Percentiles rank a stretch among this genome's conserved stretches.
These are phyloP conservation scores for Turritis glabra DNA, from an alignment of 345 rosid genomes.

Conservation along the genomic window DNA sequence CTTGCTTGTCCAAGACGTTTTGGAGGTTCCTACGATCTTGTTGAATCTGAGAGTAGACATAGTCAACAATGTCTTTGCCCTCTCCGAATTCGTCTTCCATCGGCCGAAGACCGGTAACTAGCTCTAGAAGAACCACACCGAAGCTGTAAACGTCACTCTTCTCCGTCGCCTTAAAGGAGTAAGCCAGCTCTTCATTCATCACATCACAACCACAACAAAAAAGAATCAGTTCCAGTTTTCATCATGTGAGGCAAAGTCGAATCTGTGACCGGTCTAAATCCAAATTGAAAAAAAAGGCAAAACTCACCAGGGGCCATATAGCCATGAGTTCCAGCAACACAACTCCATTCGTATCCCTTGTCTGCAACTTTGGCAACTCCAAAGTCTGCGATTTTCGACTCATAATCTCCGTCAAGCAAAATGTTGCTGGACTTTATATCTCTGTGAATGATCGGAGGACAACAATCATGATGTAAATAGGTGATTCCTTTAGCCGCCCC, in stretches of 20 bases:
- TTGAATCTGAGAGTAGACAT: slow-evolving; percentile 63
- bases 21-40: slow-evolving; percentile 47
- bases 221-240: neutral
- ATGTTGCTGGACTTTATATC: slow-evolving; percentile 91
- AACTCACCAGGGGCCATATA: slow-evolving; percentile 92
- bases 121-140: slow-evolving; percentile 82
- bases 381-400: slow-evolving; percentile 85
- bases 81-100: slow-evolving; percentile 77
- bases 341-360: slow-evolving; percentile 51
- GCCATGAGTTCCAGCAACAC: slow-evolving; percentile 84
- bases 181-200: slow-evolving; percentile 69
- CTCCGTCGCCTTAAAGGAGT: slow-evolving; percentile 61
- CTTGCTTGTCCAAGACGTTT: slow-evolving; percentile 56
- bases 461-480: slow-evolving; percentile 85
- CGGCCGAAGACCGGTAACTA: slow-evolving; percentile 57
- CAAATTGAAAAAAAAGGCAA: neutral
- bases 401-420: slow-evolving; percentile 63
- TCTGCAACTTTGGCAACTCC: slow-evolving; percentile 82
- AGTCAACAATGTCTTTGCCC: slow-evolving; percentile 72
- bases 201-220: slow-evolving; percentile 1
- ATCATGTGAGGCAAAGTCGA: neutral
- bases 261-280: neutral
- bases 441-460: slow-evolving; percentile 75
- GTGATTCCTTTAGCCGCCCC: slow-evolving; percentile 90
- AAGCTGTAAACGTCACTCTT: slow-evolving; percentile 89